These are phyloP conservation scores for Trichocladium uniseriatum DNA, from an alignment of 495 filamentous ascomycete genomes.

Conservation along the genomic window DNA sequence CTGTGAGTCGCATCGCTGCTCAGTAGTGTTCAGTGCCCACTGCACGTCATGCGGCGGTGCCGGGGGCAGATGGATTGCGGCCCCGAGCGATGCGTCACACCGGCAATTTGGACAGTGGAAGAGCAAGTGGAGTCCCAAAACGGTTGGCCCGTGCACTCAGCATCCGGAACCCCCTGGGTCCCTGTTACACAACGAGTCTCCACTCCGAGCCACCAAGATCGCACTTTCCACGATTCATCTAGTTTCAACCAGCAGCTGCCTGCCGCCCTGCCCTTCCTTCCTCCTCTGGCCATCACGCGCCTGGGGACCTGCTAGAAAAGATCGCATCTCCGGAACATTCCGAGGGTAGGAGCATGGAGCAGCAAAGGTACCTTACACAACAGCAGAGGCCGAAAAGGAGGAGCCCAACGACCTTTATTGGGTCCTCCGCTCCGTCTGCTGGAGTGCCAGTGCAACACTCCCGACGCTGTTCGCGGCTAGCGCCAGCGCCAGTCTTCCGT, in stretches of 20 bases:
- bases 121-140: neutral
- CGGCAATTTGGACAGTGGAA: neutral
- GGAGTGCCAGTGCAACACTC: neutral
- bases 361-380: neutral
- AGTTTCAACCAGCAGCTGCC: too few species aligned
- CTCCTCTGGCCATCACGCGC: too few species aligned
- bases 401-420: neutral
- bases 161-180: too few species aligned
- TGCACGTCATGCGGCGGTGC: conserved; percentile 5
- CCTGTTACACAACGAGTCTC: too few species aligned
- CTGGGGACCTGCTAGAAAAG: neutral
- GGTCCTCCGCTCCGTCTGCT: neutral
- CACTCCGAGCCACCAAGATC: neutral
- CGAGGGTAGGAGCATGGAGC: neutral
- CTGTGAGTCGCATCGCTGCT: neutral
- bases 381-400: too few species aligned
- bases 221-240: too few species aligned
- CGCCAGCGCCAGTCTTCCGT: neutral
- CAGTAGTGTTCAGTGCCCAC: neutral
- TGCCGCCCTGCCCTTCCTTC: too few species aligned
- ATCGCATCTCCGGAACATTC: neutral
- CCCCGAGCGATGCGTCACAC: conserved; percentile 5
- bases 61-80: neutral
- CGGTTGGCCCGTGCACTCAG: conserved; percentile 2
- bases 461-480: too few species aligned